phyloP scores from a whole-genome alignment of 257 asterid genomes.

The Phtheirospermum japonicum region DNA sequence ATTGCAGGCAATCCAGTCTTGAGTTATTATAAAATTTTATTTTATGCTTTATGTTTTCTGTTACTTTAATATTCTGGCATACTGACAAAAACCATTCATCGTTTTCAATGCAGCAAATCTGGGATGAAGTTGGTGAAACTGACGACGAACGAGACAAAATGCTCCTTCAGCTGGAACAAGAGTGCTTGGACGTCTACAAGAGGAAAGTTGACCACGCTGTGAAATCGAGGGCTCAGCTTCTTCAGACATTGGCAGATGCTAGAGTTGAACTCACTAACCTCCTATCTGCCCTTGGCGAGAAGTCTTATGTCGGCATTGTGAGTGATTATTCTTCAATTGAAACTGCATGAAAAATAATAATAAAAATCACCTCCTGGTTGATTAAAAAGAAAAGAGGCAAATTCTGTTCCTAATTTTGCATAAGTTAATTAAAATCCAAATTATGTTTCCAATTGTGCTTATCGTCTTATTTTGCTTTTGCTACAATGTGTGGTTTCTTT shows the following conservation, averaged over 20 bases:
- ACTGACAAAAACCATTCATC: constrained; percentile 23
- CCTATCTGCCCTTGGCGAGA: constrained; percentile 80
- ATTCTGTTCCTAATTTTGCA: no score
- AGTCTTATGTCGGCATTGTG: constrained; percentile 68
- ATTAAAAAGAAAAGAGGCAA: no score
- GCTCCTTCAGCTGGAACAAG: constrained; percentile 89
- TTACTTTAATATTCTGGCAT: not conserved
- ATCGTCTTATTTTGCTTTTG: not conserved
- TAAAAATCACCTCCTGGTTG: no score
- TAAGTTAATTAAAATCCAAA: no score
- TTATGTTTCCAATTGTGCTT: no score
- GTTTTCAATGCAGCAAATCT: constrained; percentile 61
- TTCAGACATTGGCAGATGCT: constrained; percentile 87
- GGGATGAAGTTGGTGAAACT: constrained; percentile 97
- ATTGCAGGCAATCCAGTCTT: constrained; percentile 57
- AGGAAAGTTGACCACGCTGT: constrained; percentile 91
- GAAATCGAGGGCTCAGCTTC: constrained; percentile 75
- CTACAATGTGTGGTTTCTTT: not conserved
- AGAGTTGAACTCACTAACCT: constrained; percentile 87
- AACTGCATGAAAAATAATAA: no score
- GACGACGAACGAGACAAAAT: constrained; percentile 84
- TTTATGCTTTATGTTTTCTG: constrained; percentile 21
- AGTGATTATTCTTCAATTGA: constrained; percentile 27
- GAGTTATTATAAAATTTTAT: not conserved
- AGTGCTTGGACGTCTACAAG: constrained; percentile 90